Evolutionary conservation across 176 grass and related monocot species (phyloP).

Genomic region (Pharus latifolius): DNA sequence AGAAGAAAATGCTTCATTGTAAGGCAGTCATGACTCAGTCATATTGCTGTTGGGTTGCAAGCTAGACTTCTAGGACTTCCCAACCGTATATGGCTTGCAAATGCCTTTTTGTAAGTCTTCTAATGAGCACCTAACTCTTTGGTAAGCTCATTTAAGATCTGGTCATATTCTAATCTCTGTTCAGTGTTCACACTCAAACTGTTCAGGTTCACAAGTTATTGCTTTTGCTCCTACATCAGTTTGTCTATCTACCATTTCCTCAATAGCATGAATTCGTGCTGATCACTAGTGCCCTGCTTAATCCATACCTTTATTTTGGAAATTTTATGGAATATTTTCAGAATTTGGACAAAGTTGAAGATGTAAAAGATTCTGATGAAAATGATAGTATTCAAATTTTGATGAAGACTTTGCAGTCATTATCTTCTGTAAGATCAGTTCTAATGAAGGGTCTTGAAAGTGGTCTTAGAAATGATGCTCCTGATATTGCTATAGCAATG

Average conservation of each 20-base stretch:
- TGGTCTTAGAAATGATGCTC: slow-evolving; percentile 88
- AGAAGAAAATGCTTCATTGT: no score
- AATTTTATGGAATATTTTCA: slow-evolving; percentile 30
- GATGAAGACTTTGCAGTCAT: slow-evolving; percentile 58
- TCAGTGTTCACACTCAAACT: no score
- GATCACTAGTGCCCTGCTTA: background rate
- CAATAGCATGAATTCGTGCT: background rate
- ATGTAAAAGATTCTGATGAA: slow-evolving; percentile 26
- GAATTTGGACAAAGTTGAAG: slow-evolving; percentile 57
- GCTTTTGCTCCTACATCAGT: no score
- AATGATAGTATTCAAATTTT: slow-evolving; percentile 40
- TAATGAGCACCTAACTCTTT: no score
- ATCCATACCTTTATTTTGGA: background rate
- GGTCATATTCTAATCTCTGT: no score
- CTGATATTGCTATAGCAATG: slow-evolving; percentile 89
- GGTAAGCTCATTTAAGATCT: no score
- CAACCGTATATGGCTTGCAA: no score
- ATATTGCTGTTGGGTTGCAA: no score
- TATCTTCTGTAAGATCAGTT: slow-evolving; percentile 56
- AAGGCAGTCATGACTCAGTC: no score
- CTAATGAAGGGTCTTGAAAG: slow-evolving; percentile 87
- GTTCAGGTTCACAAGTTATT: no score
- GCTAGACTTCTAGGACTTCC: no score
- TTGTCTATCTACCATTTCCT: slow-evolving; percentile 1
- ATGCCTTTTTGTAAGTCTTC: no score